Conservation (phyloP, 768 basidiomycete species). For the Pleurotus eryngii region DNA sequence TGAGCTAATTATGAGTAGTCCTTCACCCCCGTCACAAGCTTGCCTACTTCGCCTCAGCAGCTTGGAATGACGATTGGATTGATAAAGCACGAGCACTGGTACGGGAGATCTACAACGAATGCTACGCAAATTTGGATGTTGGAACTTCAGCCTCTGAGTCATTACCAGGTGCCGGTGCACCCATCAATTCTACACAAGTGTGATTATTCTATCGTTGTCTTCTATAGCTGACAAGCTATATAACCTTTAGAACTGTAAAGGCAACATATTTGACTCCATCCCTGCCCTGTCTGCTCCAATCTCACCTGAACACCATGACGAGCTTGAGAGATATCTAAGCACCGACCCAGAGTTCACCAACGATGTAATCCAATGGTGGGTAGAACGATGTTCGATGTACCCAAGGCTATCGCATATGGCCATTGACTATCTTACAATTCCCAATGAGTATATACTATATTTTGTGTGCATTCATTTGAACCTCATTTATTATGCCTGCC, state of each 20-base stretch:
- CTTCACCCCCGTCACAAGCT: constrained; percentile 34
- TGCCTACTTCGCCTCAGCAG: constrained; percentile 24
- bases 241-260: neutral
- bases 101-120: constrained; percentile 15
- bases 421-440: constrained; percentile 28
- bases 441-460: constrained; percentile 18
- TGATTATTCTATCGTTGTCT: too few species aligned
- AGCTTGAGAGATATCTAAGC: constrained; percentile 26
- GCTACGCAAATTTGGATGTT: neutral
- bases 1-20: constrained; percentile 16
- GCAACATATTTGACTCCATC: constrained; percentile 29
- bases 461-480: neutral
- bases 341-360: constrained; percentile 19
- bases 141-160: too few species aligned
- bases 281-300: constrained; percentile 15
- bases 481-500: neutral
- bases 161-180: too few species aligned
- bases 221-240: neutral
- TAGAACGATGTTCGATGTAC: constrained; percentile 14
- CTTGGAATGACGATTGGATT: constrained; percentile 29
- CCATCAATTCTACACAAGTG: too few species aligned
- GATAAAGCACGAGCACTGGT: constrained; percentile 17
- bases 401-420: constrained; percentile 31
- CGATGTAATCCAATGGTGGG: constrained; percentile 29
- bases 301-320: constrained; percentile 13